Evolutionary conservation across 148 eudicot genomes (phyloP), one percentile per base, ranked within the genome.

Genomic region (Spergularia bocconei): DNA sequence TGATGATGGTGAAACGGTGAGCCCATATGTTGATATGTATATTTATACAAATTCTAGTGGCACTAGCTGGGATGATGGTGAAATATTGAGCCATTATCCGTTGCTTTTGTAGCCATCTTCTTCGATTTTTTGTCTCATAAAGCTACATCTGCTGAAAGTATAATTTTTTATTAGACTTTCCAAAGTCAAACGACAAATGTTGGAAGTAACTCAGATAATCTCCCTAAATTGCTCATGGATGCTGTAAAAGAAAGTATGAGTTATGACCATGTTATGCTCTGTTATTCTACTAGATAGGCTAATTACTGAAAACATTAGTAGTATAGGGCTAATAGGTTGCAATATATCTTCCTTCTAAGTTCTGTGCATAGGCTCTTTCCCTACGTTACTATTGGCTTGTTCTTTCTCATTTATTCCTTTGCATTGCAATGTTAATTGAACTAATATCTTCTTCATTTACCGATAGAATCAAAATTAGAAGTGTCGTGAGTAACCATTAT

Each of bases 1-100:
- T 59, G 96, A 87, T 82, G 92, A 95, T 80, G 97, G 93, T 87
- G 96, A 86, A 90, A 74, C 90, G 55, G 99, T 95, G 76, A 90
- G 97, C 55, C 74, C 48, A 44, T 29, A 29, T 29, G 2, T 29
- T 4, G 48, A 44, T 44, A 44, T 44, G 6, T 44, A 44, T 44
- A 7, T 44, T 44, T 6, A 44, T 7, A 44, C 10, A 44, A 44
- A 9, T 44, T 44, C 48, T 44, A 44, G 8, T 44, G 48, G 48
- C 10, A 6, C 48, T 44, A 44, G 5, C 48, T 44, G 0, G 48
- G 10, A 44, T 44, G 10, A 44, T 6, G 48, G 48, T 44, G 48
- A 44, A 44, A 44, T 44, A 44, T 0, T 2, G 48, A 44, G 48
- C 48, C 53, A 73, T 56, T 7, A n/a, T 69, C 41, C 51, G 29